These are phyloP conservation scores for Aspergillus campestris DNA, from an alignment of 495 filamentous ascomycete genomes.

Conservation along the genomic window DNA sequence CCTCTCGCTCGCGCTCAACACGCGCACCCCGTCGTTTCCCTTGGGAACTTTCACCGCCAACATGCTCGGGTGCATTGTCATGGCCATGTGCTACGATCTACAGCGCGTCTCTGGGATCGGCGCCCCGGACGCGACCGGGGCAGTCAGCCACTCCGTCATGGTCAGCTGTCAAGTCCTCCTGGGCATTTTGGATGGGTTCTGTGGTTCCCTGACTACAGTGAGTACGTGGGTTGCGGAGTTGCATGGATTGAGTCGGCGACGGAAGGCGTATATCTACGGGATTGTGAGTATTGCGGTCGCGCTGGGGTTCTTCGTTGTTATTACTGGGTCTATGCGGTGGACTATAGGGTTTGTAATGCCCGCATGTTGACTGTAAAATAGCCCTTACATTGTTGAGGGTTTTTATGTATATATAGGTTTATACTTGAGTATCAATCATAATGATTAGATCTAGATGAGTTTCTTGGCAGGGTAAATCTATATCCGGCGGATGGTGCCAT, in stretches of 20 bases:
- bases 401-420: too few relatives aligned
- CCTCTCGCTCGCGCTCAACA: slow-evolving; percentile 15
- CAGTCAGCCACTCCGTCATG: slow-evolving; percentile 4
- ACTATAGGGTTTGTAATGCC: slow-evolving; percentile 50
- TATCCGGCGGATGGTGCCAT: too few relatives aligned
- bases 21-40: slow-evolving; percentile 55
- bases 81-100: slow-evolving; percentile 63
- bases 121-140: slow-evolving; percentile 9
- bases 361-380: slow-evolving; percentile 28
- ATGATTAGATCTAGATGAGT: too few relatives aligned
- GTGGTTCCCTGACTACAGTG: slow-evolving; percentile 84
- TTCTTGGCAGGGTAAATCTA: too few relatives aligned
- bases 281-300: slow-evolving; percentile 52
- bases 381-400: too few relatives aligned
- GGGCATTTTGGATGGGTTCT: slow-evolving; percentile 85
- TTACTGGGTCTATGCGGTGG: slow-evolving; percentile 79
- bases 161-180: slow-evolving; percentile 73
- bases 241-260: slow-evolving; percentile 48
- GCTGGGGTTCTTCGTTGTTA: slow-evolving; percentile 57
- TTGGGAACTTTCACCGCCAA: slow-evolving; percentile 87
- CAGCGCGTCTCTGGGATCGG: slow-evolving; percentile 46
- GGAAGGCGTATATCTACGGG: slow-evolving; percentile 73
- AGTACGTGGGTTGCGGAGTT: slow-evolving; percentile 86
- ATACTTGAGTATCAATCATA: too few relatives aligned
- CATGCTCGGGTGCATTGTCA: slow-evolving; percentile 58